Conservation (phyloP, 495 filamentous ascomycete genomes). For the Neurospora hispaniola region DNA sequence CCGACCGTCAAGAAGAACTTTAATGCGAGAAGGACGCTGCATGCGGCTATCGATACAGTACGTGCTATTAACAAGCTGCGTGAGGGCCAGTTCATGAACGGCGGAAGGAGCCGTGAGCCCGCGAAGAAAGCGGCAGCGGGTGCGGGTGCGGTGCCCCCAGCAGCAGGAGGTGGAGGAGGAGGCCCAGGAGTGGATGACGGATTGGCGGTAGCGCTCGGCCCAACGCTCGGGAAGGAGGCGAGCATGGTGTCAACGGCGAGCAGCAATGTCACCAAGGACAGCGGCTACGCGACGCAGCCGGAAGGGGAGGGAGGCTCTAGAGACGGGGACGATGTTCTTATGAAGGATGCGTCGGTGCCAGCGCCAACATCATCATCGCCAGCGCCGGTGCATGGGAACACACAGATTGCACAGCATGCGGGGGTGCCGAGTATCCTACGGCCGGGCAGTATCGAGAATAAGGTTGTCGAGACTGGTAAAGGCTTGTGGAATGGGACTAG, state of each 20-base stretch:
- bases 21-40: slow-evolving; percentile 85
- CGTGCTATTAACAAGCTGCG: slow-evolving; percentile 95
- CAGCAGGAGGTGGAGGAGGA: neutral
- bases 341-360: slow-evolving; percentile 23
- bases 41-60: slow-evolving; percentile 95
- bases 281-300: slow-evolving; percentile 30
- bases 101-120: slow-evolving; percentile 28
- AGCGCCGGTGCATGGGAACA: slow-evolving; percentile 12
- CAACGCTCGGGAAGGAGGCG: slow-evolving; percentile 20
- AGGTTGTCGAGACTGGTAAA: slow-evolving; percentile 24
- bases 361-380: neutral
- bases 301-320: slow-evolving; percentile 1
- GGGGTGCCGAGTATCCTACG: slow-evolving; percentile 20
- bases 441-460: slow-evolving; percentile 21
- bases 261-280: slow-evolving; percentile 21
- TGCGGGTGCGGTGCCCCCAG: neutral
- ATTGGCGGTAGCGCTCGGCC: neutral
- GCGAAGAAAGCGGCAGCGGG: slow-evolving; percentile 8
- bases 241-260: slow-evolving; percentile 18
- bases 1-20: slow-evolving; percentile 98
- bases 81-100: slow-evolving; percentile 77
- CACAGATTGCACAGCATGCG: neutral
- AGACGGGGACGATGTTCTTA: slow-evolving; percentile 23
- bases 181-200: neutral
- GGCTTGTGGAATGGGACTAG: slow-evolving; percentile 20